Conservation (phyloP, 257 asterid species). For the Scutellaria minor region DNA sequence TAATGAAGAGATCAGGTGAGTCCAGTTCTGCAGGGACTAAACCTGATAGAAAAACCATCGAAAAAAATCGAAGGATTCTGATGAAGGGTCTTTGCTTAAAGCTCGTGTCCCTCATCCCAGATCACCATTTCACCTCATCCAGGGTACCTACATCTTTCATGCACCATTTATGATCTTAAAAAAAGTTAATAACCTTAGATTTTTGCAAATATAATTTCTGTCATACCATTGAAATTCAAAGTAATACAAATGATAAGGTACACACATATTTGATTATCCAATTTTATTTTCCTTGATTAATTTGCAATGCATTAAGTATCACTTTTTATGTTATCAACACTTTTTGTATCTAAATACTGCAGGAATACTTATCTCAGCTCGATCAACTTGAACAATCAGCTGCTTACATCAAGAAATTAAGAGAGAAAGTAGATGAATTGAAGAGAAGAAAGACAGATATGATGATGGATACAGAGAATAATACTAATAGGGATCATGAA, state of each 20-base stretch:
- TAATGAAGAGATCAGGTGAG: constrained; percentile 14
- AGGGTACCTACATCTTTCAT: constrained; percentile 35
- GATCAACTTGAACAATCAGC: constrained; percentile 49
- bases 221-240: too few species aligned
- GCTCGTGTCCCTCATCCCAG: constrained; percentile 47
- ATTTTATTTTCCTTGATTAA: too few species aligned
- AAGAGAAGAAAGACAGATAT: constrained; percentile 29
- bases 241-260: too few species aligned
- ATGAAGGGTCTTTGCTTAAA: constrained; percentile 38
- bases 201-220: too few species aligned
- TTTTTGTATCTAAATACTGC: neutral
- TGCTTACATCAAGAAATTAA: constrained; percentile 37
- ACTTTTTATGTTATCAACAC: too few species aligned
- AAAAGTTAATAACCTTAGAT: too few species aligned
- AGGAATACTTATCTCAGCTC: constrained; percentile 44
- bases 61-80: constrained; percentile 38
- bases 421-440: constrained; percentile 40
- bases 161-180: too few species aligned
- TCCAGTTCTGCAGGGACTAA: constrained; percentile 13
- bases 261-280: too few species aligned
- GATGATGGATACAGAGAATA: too few species aligned
- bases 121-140: constrained; percentile 31
- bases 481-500: neutral
- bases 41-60: constrained; percentile 34
- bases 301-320: too few species aligned